Evolutionary conservation across 1,284 basidiomycete genomes (phyloP).

Genomic region (Irpex lacteus): DNA sequence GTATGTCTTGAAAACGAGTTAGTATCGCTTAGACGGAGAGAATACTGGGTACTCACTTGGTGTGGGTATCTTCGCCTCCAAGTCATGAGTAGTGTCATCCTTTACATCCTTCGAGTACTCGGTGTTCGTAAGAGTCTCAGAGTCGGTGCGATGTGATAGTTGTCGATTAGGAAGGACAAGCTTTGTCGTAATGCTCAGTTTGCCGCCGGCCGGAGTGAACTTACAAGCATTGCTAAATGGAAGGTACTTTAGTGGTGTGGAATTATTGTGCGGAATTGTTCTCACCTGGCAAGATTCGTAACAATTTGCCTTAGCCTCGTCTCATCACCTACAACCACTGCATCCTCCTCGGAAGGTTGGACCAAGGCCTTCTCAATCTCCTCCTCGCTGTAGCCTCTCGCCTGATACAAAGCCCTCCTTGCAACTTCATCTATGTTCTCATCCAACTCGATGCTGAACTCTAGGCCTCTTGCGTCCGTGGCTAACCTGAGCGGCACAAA

Average conservation of each 20-base stretch:
- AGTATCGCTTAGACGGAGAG: neutral
- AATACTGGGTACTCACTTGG: neutral
- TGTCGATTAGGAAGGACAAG: constrained; percentile 46
- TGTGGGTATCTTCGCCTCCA: neutral
- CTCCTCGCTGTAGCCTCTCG: constrained; percentile 46
- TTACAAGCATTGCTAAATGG: constrained; percentile 65
- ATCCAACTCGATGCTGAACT: constrained; percentile 72
- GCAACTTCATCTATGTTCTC: constrained; percentile 69
- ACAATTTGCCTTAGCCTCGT: constrained; percentile 79
- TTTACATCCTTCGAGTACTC: neutral
- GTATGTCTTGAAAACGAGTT: neutral
- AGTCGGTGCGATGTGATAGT: constrained; percentile 3
- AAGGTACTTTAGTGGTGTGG: neutral
- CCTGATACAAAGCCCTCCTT: constrained; percentile 53
- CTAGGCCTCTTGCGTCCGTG: constrained; percentile 67
- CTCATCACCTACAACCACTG: constrained; percentile 75
- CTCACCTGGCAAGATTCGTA: constrained; percentile 72
- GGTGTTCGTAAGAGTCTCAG: neutral
- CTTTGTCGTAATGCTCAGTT: constrained; percentile 56
- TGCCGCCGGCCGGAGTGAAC: constrained; percentile 77
- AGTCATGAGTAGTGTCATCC: neutral
- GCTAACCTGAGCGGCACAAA: constrained; percentile 76
- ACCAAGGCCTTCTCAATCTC: constrained; percentile 38
- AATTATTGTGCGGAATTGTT: neutral
- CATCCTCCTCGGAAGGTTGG: constrained; percentile 47